Percentiles rank a stretch among this genome's conserved stretches.
These are phyloP conservation scores for Globisporangium emineosum DNA, from an alignment of 352 stramenopile species.

Conservation along the genomic window DNA sequence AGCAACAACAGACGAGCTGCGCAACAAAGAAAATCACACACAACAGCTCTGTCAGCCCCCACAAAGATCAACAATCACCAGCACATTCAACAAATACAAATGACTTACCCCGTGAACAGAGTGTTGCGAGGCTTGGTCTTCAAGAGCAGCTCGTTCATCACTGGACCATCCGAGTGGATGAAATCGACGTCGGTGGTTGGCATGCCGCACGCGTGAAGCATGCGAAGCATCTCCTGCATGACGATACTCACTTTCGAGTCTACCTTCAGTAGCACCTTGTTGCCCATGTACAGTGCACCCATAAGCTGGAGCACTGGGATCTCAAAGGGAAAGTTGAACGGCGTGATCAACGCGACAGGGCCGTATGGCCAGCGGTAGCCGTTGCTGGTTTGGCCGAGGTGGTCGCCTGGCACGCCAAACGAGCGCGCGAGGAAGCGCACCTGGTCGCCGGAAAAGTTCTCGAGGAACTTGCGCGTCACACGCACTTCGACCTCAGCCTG, in stretches of 20 bases:
- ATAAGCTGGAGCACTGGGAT: conserved; percentile 99
- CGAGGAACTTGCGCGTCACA: conserved; percentile 95
- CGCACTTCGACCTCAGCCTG: conserved; percentile 91
- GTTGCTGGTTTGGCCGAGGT: conserved; percentile 93
- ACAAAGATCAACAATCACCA: background rate
- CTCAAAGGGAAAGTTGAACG: conserved; percentile 99
- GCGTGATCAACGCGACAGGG: conserved; percentile 94
- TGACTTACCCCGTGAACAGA: conserved; percentile 93
- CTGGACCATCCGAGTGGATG: conserved; percentile 92
- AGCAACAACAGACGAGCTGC: conserved; percentile 86
- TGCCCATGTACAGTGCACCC: conserved; percentile 98
- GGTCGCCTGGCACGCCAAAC: conserved; percentile 96
- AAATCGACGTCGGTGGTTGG: conserved; percentile 95
- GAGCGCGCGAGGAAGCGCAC: conserved; percentile 95
- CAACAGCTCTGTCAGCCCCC: background rate
- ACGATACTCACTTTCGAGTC: conserved; percentile 96
- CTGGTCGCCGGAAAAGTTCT: conserved; percentile 97
- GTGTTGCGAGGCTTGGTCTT: conserved; percentile 94
- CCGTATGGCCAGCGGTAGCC: conserved; percentile 97
- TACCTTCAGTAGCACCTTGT: conserved; percentile 96
- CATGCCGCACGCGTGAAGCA: conserved; percentile 96
- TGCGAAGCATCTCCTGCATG: conserved; percentile 96
- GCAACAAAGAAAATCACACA: background rate
- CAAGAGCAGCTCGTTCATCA: conserved; percentile 95
- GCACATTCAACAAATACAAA: background rate